Conservation (phyloP, 2,329 filamentous ascomycete species). For the Botrytis sinoallii region DNA sequence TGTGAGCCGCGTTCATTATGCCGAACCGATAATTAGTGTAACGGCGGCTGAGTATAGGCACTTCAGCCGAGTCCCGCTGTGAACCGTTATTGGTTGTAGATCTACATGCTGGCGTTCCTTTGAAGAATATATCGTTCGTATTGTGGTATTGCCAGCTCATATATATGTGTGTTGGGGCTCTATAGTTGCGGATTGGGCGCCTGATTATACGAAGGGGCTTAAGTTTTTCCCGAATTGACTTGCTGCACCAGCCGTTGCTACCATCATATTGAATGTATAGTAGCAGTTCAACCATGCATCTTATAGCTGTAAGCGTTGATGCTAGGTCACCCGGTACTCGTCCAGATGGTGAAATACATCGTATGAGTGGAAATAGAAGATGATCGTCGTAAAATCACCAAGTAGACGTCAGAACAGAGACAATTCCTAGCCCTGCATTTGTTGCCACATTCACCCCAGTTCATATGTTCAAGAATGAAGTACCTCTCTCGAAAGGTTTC, state of each 20-base stretch:
- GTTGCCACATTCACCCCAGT: neutral
- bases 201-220: neutral
- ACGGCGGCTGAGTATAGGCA: conserved; percentile 5
- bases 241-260: neutral
- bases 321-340: neutral
- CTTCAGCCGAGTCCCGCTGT: neutral
- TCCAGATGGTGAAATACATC: neutral
- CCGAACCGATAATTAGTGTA: conserved; percentile 4
- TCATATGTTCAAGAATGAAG: neutral
- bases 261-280: neutral
- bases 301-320: neutral
- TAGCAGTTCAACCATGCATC: neutral
- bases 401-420: neutral
- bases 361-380: too few species aligned
- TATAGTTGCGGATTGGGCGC: neutral
- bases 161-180: neutral
- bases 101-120: neutral
- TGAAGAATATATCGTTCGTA: neutral
- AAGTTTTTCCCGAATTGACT: neutral
- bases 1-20: conserved; percentile 6
- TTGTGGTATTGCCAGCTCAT: neutral
- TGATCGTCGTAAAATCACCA: neutral
- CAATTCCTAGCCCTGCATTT: neutral
- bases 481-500: too few species aligned
- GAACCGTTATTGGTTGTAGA: neutral